phyloP scores from a whole-genome alignment of 1,284 basidiomycete genomes.

The Cryptococcus maquisensis region DNA sequence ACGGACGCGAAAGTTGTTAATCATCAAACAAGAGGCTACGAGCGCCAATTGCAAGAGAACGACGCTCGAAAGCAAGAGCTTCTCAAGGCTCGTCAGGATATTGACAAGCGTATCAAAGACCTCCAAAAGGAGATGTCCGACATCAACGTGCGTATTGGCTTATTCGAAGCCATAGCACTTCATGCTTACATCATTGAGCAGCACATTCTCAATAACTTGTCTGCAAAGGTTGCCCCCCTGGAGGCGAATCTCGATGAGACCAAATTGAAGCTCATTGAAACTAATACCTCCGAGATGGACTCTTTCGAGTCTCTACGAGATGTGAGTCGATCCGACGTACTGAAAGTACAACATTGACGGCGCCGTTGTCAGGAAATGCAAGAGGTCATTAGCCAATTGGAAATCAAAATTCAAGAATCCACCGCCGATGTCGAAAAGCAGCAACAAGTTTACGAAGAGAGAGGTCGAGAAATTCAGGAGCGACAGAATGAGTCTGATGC shows the following conservation, averaged over 20 bases:
- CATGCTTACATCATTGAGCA: not conserved
- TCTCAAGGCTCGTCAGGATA: not conserved
- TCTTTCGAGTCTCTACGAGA: constrained; percentile 10
- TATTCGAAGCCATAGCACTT: not conserved
- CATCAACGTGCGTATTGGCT: not conserved
- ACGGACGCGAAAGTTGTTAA: not conserved
- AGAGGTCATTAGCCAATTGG: not conserved
- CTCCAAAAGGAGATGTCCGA: not conserved
- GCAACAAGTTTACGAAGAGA: not conserved
- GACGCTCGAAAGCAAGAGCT: not conserved
- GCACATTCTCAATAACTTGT: not conserved
- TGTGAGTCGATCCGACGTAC: not conserved
- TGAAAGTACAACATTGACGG: not conserved
- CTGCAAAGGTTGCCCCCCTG: constrained; percentile 1
- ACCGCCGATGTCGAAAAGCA: constrained; percentile 4
- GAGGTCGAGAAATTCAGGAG: not conserved
- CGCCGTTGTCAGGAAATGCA: not conserved
- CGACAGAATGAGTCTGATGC: not conserved
- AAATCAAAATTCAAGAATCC: constrained; percentile 4
- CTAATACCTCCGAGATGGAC: constrained; percentile 14
- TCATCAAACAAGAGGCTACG: not conserved
- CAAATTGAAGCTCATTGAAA: constrained; percentile 6
- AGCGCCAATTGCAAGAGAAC: constrained; percentile 1
- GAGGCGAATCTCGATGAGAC: constrained; percentile 9
- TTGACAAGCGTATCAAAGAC: constrained; percentile 4